Conservation (phyloP, 768 basidiomycete species). For the Suillus bovinus region DNA sequence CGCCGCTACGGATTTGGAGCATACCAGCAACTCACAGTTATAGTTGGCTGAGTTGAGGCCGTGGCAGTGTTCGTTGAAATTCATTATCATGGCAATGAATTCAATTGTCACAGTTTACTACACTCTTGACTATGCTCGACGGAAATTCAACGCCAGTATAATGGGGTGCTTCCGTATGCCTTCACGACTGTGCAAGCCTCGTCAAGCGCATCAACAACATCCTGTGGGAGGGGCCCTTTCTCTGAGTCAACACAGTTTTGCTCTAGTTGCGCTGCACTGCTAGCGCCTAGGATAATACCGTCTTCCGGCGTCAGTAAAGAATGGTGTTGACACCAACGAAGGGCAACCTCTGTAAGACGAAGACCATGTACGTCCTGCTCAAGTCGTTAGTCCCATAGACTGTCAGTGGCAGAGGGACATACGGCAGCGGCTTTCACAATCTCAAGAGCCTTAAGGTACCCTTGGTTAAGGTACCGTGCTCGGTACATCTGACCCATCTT, state of each 20-base stretch:
- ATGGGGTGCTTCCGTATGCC: conserved; percentile 32
- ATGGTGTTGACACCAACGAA: conserved; percentile 66
- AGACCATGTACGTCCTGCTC: conserved; percentile 45
- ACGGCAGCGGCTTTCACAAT: conserved; percentile 43
- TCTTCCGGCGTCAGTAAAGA: conserved; percentile 43
- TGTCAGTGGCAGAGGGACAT: conserved; percentile 15
- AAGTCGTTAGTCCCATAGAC: background rate
- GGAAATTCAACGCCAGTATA: conserved; percentile 37
- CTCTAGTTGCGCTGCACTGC: conserved; percentile 44
- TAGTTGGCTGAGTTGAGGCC: too few species aligned
- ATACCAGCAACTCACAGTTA: too few species aligned
- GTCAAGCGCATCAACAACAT: conserved; percentile 50
- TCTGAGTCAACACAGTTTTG: conserved; percentile 46
- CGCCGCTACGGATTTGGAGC: too few species aligned
- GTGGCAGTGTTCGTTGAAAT: background rate
- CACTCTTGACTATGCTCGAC: background rate
- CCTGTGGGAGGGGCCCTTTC: conserved; percentile 56
- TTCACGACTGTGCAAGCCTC: conserved; percentile 46
- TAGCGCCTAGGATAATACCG: conserved; percentile 51
- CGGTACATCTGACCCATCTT: conserved; percentile 46
- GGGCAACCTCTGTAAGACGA: conserved; percentile 52
- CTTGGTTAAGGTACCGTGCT: conserved; percentile 42
- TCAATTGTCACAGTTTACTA: background rate
- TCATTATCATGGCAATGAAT: background rate
- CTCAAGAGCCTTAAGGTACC: conserved; percentile 45